phyloP scores from a whole-genome alignment of 169 alveolate genomes.

The Babesia sp. region DNA sequence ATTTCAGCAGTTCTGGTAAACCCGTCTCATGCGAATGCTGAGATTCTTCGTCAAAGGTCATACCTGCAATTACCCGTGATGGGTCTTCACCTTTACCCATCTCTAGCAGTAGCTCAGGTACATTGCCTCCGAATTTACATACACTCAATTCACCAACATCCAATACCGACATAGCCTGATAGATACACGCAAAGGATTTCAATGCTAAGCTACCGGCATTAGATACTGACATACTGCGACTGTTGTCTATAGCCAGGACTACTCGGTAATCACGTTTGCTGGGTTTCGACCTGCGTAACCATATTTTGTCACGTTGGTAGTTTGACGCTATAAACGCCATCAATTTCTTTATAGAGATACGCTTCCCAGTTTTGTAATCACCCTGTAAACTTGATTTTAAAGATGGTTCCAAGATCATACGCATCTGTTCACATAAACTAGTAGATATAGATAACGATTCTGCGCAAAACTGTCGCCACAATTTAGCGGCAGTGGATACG shows the following conservation, averaged over 20 bases:
- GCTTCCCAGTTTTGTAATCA: constrained; percentile 95
- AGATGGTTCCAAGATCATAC: constrained; percentile 87
- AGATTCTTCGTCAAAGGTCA: constrained; percentile 82
- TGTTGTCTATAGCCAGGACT: constrained; percentile 93
- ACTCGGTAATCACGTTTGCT: constrained; percentile 94
- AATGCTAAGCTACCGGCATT: constrained; percentile 47
- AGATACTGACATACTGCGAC: constrained; percentile 87
- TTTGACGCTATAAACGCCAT: constrained; percentile 97
- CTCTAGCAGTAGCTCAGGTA: constrained; percentile 59
- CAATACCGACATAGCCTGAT: constrained; percentile 71
- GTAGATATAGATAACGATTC: constrained; percentile 32
- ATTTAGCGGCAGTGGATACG: not conserved
- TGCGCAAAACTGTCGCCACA: constrained; percentile 34
- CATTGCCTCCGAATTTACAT: constrained; percentile 72
- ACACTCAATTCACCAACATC: constrained; percentile 82
- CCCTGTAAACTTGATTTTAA: constrained; percentile 89
- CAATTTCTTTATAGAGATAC: constrained; percentile 93
- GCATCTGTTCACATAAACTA: constrained; percentile 42
- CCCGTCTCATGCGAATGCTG: constrained; percentile 71
- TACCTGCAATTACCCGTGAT: constrained; percentile 53
- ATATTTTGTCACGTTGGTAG: constrained; percentile 97
- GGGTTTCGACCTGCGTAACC: constrained; percentile 97
- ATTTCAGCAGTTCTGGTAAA: constrained; percentile 63
- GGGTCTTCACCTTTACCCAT: constrained; percentile 49
- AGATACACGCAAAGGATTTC: constrained; percentile 74